Evolutionary conservation across 208 protist species (phyloP), one percentile per base, ranked within the genome.

Genomic region (Histomonas meleagridis): DNA sequence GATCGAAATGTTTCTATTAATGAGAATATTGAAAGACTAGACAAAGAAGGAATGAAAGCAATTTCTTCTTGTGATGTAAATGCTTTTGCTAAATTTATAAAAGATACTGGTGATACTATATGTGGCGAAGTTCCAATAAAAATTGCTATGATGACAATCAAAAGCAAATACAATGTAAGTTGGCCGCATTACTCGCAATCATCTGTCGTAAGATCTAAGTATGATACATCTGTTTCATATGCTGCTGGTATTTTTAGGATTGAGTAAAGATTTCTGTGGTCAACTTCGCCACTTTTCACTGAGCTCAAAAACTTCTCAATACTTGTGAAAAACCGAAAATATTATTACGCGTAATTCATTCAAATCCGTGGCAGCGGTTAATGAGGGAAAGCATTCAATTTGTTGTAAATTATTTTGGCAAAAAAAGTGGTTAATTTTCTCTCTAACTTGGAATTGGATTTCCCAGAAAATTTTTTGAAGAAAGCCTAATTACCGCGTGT

Each of bases 51-150:
- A 40, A 60, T 51, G 79, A 28, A 5, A 46, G 3, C 60, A 0
- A 62, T 91, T 35, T 21, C 12, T 12, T 9, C 26, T 28, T 55
- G 23, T 10, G 28, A 55, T 62, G 18, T 55, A 21, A 38, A 32
- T 38, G 28, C 32, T 32, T 91, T 91, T 43, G 28, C 51, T 62
- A 38, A 91, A 28, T 91, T 43, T 40, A 65, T 91, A 4, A 14
- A 60, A 1, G 18, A 91, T 40, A 91, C 79, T 35, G 79, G 48
- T 62, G 32, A 91, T 46, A 91, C 79, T 4, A 91, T 91, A 48
- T 91, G 79, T 46, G 79, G 79, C 21, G 40, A 91, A 60, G 48
- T 65, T 91, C 79, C 79, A 51, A 81, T 81, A 32, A 81, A 32
- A 48, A 81, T 81, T 7, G 70, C 70, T 14, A 81, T 81, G 70